Percentiles rank a stretch among this genome's conserved stretches.
phyloP scores from a whole-genome alignment of 2,329 filamentous ascomycete species.

The Trichoderma breve region DNA sequence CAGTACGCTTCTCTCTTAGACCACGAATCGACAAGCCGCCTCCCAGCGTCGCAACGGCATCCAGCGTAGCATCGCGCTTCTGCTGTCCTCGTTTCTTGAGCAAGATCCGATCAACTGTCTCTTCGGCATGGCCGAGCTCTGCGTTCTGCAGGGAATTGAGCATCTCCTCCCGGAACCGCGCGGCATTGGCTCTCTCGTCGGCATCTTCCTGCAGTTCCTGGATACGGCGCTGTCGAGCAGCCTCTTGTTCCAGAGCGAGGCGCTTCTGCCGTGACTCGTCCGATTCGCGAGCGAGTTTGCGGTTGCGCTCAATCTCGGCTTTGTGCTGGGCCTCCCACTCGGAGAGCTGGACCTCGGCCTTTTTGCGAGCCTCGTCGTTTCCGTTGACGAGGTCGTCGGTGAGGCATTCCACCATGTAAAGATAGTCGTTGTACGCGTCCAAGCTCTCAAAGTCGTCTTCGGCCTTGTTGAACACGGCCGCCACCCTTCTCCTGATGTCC shows the following conservation, averaged over 20 bases:
- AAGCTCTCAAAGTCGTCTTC: constrained; percentile 90
- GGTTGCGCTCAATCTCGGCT: constrained; percentile 63
- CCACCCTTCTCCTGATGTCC: constrained; percentile 80
- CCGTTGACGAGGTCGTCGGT: constrained; percentile 83
- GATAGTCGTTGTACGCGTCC: constrained; percentile 85
- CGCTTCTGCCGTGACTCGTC: constrained; percentile 52
- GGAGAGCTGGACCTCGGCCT: constrained; percentile 45
- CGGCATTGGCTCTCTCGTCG: constrained; percentile 63
- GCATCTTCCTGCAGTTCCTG: constrained; percentile 67
- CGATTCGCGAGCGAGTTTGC: constrained; percentile 52
- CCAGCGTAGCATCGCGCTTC: constrained; percentile 35
- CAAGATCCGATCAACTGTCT: constrained; percentile 59
- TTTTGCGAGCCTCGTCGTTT: constrained; percentile 58
- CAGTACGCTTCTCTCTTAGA: constrained; percentile 60
- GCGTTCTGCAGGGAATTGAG: constrained; percentile 67
- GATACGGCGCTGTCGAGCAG: constrained; percentile 56
- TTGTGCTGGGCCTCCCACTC: constrained; percentile 73
- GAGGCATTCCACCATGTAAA: constrained; percentile 87
- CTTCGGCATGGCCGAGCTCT: constrained; percentile 57
- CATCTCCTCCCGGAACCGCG: constrained; percentile 64
- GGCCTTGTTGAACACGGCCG: constrained; percentile 77
- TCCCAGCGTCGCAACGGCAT: constrained; percentile 30
- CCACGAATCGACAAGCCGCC: constrained; percentile 69
- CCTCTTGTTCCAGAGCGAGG: constrained; percentile 65
- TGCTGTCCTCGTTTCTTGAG: constrained; percentile 70